phyloP scores from a whole-genome alignment of 2,329 filamentous ascomycete species.

The Hypoxylon sp. region DNA sequence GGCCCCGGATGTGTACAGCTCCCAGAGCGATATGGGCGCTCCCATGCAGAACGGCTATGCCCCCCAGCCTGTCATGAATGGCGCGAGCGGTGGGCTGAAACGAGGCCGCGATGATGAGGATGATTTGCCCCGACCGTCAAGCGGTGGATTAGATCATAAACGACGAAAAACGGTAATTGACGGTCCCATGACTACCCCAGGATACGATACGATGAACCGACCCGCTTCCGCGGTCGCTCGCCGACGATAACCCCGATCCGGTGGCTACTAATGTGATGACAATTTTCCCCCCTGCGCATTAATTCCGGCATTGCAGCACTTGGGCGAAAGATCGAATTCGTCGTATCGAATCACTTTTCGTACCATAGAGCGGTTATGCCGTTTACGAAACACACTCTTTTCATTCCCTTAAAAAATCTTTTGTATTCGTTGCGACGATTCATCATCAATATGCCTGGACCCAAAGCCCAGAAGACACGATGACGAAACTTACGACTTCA shows the following conservation, averaged over 20 bases:
- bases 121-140: slow-evolving; percentile 69
- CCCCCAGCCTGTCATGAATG: slow-evolving; percentile 74
- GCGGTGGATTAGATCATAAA: slow-evolving; percentile 75
- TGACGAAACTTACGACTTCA: slow-evolving; percentile 57
- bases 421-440: slow-evolving; percentile 55
- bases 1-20: slow-evolving; percentile 76
- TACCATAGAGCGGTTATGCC: slow-evolving; percentile 37
- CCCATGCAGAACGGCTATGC: slow-evolving; percentile 73
- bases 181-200: slow-evolving; percentile 62
- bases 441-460: slow-evolving; percentile 52
- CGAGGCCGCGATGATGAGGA: slow-evolving; percentile 70
- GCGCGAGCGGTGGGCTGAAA: slow-evolving; percentile 61
- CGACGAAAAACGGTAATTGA: slow-evolving; percentile 82
- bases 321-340: slow-evolving; percentile 39
- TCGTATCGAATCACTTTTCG: slow-evolving; percentile 35
- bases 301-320: slow-evolving; percentile 44
- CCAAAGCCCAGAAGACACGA: slow-evolving; percentile 49
- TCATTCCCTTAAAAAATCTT: slow-evolving; percentile 44
- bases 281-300: slow-evolving; percentile 37
- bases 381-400: slow-evolving; percentile 45
- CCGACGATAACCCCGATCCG: slow-evolving; percentile 44
- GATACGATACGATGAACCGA: slow-evolving; percentile 63
- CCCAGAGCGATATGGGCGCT: slow-evolving; percentile 69
- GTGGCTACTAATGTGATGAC: slow-evolving; percentile 15
- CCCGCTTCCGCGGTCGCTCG: slow-evolving; percentile 59